Evolutionary conservation across 2,329 filamentous ascomycete species (phyloP).

Genomic region (Claviceps sp.): DNA sequence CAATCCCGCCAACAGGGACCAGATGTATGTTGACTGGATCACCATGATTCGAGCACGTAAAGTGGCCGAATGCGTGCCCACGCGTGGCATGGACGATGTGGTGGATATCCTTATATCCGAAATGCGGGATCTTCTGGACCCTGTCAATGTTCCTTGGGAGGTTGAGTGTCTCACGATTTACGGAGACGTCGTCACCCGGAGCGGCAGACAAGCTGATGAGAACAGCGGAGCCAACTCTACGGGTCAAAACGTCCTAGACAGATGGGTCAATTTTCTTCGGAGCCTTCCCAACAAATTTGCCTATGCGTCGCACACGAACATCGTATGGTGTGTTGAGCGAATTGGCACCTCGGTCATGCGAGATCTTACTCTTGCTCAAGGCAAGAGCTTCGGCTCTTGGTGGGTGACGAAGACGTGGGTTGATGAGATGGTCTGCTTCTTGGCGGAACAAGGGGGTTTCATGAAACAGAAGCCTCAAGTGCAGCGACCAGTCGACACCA

Average conservation of each 20-base stretch:
- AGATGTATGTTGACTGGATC: conserved; percentile 93
- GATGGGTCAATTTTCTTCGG: conserved; percentile 62
- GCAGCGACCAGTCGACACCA: conserved; percentile 15
- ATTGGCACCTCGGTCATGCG: conserved; percentile 66
- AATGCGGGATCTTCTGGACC: conserved; percentile 57
- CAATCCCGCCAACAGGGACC: conserved; percentile 75
- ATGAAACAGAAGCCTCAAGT: conserved; percentile 44
- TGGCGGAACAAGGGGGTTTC: conserved; percentile 83
- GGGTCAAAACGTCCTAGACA: conserved; percentile 58
- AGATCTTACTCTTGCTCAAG: conserved; percentile 66
- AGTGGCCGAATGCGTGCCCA: conserved; percentile 49
- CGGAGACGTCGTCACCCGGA: conserved; percentile 39
- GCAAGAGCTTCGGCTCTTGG: conserved; percentile 77
- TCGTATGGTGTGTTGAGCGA: conserved; percentile 64
- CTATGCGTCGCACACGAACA: conserved; percentile 55
- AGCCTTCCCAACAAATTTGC: conserved; percentile 59
- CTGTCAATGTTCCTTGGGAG: conserved; percentile 52
- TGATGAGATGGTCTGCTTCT: conserved; percentile 85
- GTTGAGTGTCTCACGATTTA: conserved; percentile 48
- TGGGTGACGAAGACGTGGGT: conserved; percentile 94
- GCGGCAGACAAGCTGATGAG: conserved; percentile 23
- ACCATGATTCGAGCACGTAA: conserved; percentile 50
- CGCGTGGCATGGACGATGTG: conserved; percentile 51
- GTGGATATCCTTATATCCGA: conserved; percentile 50
- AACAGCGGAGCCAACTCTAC: conserved; percentile 17